phyloP scores from a whole-genome alignment of 257 asterid species.

The Lithospermum erythrorhizon region DNA sequence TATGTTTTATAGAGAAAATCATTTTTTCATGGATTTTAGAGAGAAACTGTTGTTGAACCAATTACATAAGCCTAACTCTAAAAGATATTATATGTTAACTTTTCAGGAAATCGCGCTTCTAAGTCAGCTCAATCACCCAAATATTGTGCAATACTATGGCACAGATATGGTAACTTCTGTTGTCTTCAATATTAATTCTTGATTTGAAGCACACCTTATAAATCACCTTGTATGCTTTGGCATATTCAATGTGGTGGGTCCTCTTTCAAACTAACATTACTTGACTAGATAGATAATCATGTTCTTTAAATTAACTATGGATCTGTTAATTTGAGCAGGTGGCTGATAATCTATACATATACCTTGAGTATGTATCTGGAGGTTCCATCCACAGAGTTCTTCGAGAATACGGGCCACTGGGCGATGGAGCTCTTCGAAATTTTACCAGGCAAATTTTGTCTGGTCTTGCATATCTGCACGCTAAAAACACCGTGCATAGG shows the following conservation, averaged over 20 bases:
- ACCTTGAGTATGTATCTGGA: conserved; percentile 61
- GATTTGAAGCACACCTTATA: neutral
- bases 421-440: conserved; percentile 47
- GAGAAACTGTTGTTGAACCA: neutral
- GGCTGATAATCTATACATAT: conserved; percentile 40
- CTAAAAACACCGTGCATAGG: conserved; percentile 53
- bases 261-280: neutral
- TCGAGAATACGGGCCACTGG: conserved; percentile 55
- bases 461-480: conserved; percentile 56
- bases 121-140: conserved; percentile 52
- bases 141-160: conserved; percentile 62
- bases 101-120: conserved; percentile 47
- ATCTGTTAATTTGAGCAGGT: conserved; percentile 20
- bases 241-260: too few relatives aligned
- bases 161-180: conserved; percentile 41
- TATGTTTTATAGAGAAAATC: too few relatives aligned
- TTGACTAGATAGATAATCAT: neutral
- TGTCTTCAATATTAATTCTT: conserved; percentile 4
- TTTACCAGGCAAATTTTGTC: conserved; percentile 49
- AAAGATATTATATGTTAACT: conserved; percentile 4
- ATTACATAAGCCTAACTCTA: neutral
- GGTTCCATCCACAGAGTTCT: conserved; percentile 58
- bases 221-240: too few relatives aligned
- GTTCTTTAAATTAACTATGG: neutral
- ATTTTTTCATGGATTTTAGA: neutral